Evolutionary conservation across 1,284 basidiomycete genomes (phyloP), one percentile per base, ranked within the genome.

Genomic region (Leucoagaricus sp.): DNA sequence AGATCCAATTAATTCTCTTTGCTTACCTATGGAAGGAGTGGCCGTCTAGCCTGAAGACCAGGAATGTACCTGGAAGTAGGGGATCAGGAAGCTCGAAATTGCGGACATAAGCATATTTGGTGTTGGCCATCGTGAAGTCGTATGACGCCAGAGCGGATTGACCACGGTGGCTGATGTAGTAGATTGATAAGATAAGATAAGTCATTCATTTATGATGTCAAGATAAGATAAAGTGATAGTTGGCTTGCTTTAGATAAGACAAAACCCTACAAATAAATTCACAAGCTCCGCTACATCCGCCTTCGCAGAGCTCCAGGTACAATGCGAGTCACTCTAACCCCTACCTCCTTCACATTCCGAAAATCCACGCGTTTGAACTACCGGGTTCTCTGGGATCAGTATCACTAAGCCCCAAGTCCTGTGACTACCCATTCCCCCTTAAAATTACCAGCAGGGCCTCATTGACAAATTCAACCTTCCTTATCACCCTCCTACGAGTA

Each of bases 1-100:
- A 50, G 52, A 48, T 13, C 33, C 19, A 26, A 28, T 44, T n/a
- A 26, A 45, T 55, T 34, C 9, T 28, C 28, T 34, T 28, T 29
- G 56, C 82, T 60, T 61, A 96, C 92, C 90, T 87, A 76, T 98
- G 96, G 69, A 99, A 99, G 0, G 91, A 89, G 65, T 94, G 93
- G 0, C 96, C 96, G 67, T 99, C 96, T 44, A 99, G 75, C 3
- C 96, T 86, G 53, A 96, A 83, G 34, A 98, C 78, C 63, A 97
- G 83, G 73, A 87, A 96, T 7, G 92, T 93, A 12, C 84, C 87
- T 0, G 93, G 96, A 2, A 98, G 75, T 7, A 97, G 79, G 0
- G 84, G 78, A 71, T 99, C 96, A 1, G 93, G 89, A 0, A 94
- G 84, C 74, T 99, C 96, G 68, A 92, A 98, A 49, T 83, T 83